phyloP scores from a whole-genome alignment of 1,139 yeast species.

The Geotrichum australiense region DNA sequence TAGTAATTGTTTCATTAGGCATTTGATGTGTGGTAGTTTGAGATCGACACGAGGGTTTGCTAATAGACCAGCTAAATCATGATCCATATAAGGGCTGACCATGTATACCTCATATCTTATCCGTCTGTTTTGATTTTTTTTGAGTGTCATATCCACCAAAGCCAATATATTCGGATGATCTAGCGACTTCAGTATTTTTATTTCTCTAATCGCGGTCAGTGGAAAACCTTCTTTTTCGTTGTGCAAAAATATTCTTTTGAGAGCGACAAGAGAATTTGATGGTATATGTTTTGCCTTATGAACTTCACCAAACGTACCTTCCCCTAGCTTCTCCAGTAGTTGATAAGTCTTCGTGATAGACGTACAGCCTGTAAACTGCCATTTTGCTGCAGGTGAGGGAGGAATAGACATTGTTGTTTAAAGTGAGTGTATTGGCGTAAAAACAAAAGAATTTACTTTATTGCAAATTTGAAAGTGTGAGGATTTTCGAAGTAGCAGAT shows the following conservation, averaged over 20 bases:
- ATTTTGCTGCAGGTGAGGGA: constrained; percentile 5
- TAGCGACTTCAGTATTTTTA: constrained; percentile 68
- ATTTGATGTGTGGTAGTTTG: constrained; percentile 64
- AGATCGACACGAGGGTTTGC: constrained; percentile 71
- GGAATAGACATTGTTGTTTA: no score
- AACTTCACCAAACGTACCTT: constrained; percentile 85
- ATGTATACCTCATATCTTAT: constrained; percentile 46
- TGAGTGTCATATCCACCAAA: constrained; percentile 75
- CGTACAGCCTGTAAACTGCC: constrained; percentile 32
- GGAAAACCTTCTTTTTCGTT: constrained; percentile 92
- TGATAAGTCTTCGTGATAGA: constrained; percentile 39
- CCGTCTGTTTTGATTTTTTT: constrained; percentile 34
- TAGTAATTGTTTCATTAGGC: constrained; percentile 72
- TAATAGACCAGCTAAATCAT: constrained; percentile 87
- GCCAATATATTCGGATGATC: constrained; percentile 67
- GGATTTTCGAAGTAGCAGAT: no score
- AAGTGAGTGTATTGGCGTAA: no score
- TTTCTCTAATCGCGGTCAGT: constrained; percentile 90
- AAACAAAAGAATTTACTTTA: no score
- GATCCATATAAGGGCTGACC: constrained; percentile 89
- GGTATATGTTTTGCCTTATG: constrained; percentile 56
- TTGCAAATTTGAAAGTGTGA: no score
- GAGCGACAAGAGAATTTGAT: constrained; percentile 60
- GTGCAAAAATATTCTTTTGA: constrained; percentile 76
- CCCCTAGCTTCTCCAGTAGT: constrained; percentile 66